A percentile compares a stretch with the other conserved stretches of the same genome.
phyloP scores from a whole-genome alignment of 2,329 filamentous ascomycete species.

The Thielaviopsis musarum region DNA sequence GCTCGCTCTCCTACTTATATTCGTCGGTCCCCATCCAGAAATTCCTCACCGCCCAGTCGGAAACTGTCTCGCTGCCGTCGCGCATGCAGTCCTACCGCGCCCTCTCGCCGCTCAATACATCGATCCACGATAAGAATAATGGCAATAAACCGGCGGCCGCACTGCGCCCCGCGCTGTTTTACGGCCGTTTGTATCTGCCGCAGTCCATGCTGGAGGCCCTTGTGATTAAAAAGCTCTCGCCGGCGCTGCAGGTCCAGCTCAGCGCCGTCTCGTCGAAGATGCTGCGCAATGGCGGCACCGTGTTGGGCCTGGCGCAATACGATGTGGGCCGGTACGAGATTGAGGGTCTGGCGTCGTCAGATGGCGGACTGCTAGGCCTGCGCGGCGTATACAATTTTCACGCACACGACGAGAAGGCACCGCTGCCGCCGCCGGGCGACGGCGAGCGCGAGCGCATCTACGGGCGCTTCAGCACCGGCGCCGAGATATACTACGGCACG shows the following conservation, averaged over 20 bases:
- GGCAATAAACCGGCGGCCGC: constrained; percentile 13
- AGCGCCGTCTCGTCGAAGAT: constrained; percentile 59
- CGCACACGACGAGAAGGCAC: constrained; percentile 36
- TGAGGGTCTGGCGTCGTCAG: constrained; percentile 82
- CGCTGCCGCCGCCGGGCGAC: constrained; percentile 12
- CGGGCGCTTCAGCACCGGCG: constrained; percentile 78
- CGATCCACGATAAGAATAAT: constrained; percentile 4
- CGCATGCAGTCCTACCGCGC: constrained; percentile 73
- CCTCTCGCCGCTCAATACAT: constrained; percentile 29
- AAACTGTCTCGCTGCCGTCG: constrained; percentile 56
- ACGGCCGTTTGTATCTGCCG: constrained; percentile 67
- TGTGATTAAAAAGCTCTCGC: constrained; percentile 61
- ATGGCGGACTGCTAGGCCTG: constrained; percentile 74
- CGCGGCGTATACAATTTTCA: constrained; percentile 93
- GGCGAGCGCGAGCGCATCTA: constrained; percentile 43
- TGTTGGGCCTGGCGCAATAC: constrained; percentile 59
- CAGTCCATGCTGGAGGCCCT: constrained; percentile 74
- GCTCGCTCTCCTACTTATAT: constrained; percentile 93
- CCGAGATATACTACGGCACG: constrained; percentile 87
- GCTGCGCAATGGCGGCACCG: constrained; percentile 58
- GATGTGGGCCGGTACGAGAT: constrained; percentile 76
- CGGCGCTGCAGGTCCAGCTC: constrained; percentile 63
- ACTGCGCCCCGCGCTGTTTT: constrained; percentile 43
- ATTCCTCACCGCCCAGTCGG: constrained; percentile 49
- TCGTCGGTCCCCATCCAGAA: constrained; percentile 63